A percentile compares a stretch with the other conserved stretches of the same genome.
These are phyloP conservation scores for Malania oleifera DNA, from an alignment of 164 flowering plant species.

Conservation along the genomic window DNA sequence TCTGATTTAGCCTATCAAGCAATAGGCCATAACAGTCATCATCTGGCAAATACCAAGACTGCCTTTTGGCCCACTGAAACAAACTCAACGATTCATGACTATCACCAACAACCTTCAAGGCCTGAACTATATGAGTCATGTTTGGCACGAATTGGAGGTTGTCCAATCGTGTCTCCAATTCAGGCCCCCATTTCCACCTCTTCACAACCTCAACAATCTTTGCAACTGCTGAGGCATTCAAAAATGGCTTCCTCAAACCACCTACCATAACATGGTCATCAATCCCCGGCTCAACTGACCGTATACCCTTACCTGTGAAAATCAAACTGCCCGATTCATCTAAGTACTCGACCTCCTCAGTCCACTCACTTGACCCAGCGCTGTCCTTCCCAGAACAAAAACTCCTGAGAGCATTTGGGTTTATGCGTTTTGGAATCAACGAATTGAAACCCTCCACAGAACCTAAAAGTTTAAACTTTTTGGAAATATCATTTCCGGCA, in stretches of 20 bases:
- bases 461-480: not conserved
- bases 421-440: not conserved
- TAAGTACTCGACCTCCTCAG: slow-evolving; percentile 77
- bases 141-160: slow-evolving; percentile 79
- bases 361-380: slow-evolving; percentile 45
- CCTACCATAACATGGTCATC: slow-evolving; percentile 96
- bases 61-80: slow-evolving; percentile 84
- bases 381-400: slow-evolving; percentile 39
- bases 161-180: slow-evolving; percentile 84
- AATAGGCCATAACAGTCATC: slow-evolving; percentile 55
- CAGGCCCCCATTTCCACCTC: slow-evolving; percentile 99
- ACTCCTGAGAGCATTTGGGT: slow-evolving; percentile 20
- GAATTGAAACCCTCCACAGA: not conserved
- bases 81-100: slow-evolving; percentile 57
- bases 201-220: slow-evolving; percentile 81
- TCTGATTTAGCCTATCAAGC: slow-evolving; percentile 64
- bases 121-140: slow-evolving; percentile 61
- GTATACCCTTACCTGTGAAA: slow-evolving; percentile 64
- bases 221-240: slow-evolving; percentile 63
- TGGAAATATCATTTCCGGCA: not conserved
- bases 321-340: slow-evolving; percentile 79
- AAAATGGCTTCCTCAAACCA: slow-evolving; percentile 65
- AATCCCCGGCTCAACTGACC: slow-evolving; percentile 74
- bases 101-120: slow-evolving; percentile 60
- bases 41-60: slow-evolving; percentile 64